A percentile compares a stretch with the other conserved stretches of the same genome.
phyloP scores from a whole-genome alignment of 305 asterid species.

The Fraxinus greggii region DNA sequence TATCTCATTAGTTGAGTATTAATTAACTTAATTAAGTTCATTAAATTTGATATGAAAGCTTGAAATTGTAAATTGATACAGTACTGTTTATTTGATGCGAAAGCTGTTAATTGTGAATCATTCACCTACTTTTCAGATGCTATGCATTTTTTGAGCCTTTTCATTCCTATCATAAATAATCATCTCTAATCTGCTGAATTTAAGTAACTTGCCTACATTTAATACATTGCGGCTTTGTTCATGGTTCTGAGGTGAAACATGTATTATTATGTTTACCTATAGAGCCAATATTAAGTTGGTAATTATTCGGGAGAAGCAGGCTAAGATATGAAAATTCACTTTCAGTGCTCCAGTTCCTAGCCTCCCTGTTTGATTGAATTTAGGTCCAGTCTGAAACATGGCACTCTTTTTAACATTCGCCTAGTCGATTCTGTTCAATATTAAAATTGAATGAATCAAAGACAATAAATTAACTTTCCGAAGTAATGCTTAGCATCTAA shows the following conservation, averaged over 20 bases:
- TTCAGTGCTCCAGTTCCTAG: not conserved
- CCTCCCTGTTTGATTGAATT: not conserved
- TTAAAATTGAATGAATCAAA: not conserved
- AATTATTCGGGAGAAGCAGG: not conserved
- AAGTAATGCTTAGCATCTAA: not conserved
- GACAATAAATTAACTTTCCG: not conserved
- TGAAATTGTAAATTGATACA: not conserved
- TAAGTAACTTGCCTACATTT: not conserved
- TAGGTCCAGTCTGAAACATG: not conserved
- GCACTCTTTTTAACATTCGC: not conserved
- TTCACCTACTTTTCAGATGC: not conserved
- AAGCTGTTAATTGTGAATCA: not conserved
- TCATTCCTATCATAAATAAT: not conserved
- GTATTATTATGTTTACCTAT: not conserved
- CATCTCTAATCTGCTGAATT: not conserved
- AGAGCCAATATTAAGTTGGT: not conserved
- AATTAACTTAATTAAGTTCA: not conserved
- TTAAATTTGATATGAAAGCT: not conserved
- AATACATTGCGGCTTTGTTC: not conserved
- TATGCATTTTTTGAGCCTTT: not conserved
- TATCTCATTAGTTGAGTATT: not conserved
- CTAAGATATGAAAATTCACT: not conserved
- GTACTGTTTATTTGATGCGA: not conserved
- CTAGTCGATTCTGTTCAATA: not conserved
- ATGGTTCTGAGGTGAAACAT: not conserved